phyloP scores from a whole-genome alignment of 768 basidiomycete species.

The Hydnomerulius pinastri region DNA sequence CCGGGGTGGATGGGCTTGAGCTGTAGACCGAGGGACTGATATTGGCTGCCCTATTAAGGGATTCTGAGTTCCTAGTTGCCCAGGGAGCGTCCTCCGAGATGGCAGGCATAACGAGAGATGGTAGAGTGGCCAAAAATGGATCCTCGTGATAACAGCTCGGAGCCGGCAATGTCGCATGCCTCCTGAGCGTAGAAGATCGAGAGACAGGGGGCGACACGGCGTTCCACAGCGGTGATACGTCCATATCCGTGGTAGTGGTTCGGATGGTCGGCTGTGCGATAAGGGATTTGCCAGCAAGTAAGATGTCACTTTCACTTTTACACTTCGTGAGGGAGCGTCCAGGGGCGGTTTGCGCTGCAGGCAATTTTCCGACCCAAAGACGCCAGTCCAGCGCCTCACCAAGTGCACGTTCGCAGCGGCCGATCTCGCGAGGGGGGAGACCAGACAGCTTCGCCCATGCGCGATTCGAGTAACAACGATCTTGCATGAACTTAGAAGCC shows the following conservation, averaged over 20 bases:
- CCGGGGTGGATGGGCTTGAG: slow-evolving; percentile 53
- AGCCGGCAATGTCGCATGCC: slow-evolving; percentile 45
- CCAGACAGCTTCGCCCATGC: slow-evolving; percentile 97
- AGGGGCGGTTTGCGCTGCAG: slow-evolving; percentile 33
- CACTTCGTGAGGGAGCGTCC: slow-evolving; percentile 47
- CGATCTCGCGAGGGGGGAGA: slow-evolving; percentile 81
- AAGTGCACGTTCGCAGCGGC: slow-evolving; percentile 85
- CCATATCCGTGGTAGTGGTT: slow-evolving; percentile 1
- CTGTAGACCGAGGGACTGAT: slow-evolving; percentile 28
- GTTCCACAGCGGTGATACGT: not conserved
- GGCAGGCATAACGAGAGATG: not conserved
- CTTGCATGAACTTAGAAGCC: slow-evolving; percentile 91
- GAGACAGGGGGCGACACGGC: slow-evolving; percentile 15
- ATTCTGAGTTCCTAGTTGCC: not conserved
- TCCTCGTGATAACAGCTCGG: slow-evolving; percentile 28
- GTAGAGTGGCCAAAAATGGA: slow-evolving; percentile 1
- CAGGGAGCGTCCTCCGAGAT: not conserved
- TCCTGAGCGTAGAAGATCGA: slow-evolving; percentile 34
- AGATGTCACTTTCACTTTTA: slow-evolving; percentile 51
- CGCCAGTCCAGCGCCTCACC: slow-evolving; percentile 87
- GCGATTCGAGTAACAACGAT: slow-evolving; percentile 89
- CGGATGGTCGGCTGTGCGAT: not conserved
- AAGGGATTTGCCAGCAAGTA: slow-evolving; percentile 1
- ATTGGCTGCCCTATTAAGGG: not conserved
- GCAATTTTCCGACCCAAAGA: slow-evolving; percentile 86